Conservation (phyloP, 2,329 filamentous ascomycete genomes). For the Scleromitrula shiraiana region DNA sequence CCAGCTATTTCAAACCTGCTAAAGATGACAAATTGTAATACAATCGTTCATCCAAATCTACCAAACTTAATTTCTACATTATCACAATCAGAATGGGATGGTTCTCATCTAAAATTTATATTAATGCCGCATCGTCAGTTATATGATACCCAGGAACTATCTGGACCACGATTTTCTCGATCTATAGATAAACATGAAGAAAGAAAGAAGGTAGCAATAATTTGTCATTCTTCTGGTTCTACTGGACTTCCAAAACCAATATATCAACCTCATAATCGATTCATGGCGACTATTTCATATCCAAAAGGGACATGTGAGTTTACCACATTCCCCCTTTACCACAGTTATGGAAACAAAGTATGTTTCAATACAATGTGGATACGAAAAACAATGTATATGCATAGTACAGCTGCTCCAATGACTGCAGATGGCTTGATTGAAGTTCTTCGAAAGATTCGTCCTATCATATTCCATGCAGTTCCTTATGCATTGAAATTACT, state of each 20-base stretch:
- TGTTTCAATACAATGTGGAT: slow-evolving; percentile 44
- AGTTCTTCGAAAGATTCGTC: slow-evolving; percentile 34
- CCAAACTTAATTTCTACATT: not conserved
- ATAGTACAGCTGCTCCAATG: slow-evolving; percentile 46
- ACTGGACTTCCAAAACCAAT: slow-evolving; percentile 56
- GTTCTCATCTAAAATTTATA: not conserved
- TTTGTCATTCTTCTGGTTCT: slow-evolving; percentile 36
- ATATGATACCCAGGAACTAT: not conserved
- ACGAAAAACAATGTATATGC: slow-evolving; percentile 41
- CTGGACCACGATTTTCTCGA: not conserved
- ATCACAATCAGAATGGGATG: not conserved
- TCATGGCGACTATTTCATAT: slow-evolving; percentile 34
- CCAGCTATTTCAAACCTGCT: slow-evolving; percentile 41
- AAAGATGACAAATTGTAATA: slow-evolving; percentile 28
- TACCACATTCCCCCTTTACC: slow-evolving; percentile 50
- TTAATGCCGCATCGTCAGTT: slow-evolving; percentile 3
- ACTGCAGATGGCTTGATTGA: slow-evolving; percentile 39
- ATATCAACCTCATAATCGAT: slow-evolving; percentile 44
- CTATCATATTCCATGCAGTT: slow-evolving; percentile 30
- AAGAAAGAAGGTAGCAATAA: slow-evolving; percentile 1
- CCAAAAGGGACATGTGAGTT: slow-evolving; percentile 35
- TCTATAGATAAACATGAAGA: not conserved
- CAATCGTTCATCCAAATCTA: slow-evolving; percentile 8
- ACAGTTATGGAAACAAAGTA: slow-evolving; percentile 49
- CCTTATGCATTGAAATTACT: slow-evolving; percentile 57